Evolutionary conservation across 2,329 filamentous ascomycete species (phyloP), one percentile per base, ranked within the genome.

Genomic region (Penicillium sp.): DNA sequence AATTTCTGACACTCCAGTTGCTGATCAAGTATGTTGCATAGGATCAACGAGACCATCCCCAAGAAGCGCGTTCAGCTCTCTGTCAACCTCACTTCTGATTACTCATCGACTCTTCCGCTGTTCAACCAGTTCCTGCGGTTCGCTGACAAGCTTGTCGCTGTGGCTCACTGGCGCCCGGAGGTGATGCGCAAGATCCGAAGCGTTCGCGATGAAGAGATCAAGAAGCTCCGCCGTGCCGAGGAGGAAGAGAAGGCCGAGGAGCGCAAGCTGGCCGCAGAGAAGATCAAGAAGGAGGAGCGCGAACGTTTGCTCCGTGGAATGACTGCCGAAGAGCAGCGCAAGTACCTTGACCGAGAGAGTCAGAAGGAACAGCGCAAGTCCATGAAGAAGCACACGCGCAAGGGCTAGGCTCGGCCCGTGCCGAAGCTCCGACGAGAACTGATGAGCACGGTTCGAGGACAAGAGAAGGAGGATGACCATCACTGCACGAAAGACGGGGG

Each of bases 61-160:
- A 85, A 84, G 73, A 98, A 98, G 78, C 90, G 91, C 62, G 71
- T 96, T 58, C 85, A 85, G 68, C 79, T 97, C 57, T 85, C 84
- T 55, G 67, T 83, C 44, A 85, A 84, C 68, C 78, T 89, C 28
- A 55, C 79, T 2, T 70, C 76, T 59, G 78, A 82, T 67, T 88
- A 88, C 69, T 73, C 76, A 35, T 67, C 73, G 32, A 81, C 88
- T n/a, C 65, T 86, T 18, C 84, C 88, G 26, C 72, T 97, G 51
- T 90, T 95, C 75, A 73, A 79, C 34, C 83, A 86, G 71, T 95
- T 93, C 76, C 70, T 96, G 46, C 86, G 88, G 55, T 73, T 96
- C n/a, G 80, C 89, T 36, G 93, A 98, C 66, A 75, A 80, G 58
- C 85, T 98, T 42, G 89, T 85, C 48, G 75, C 81, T 47, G 72